A percentile compares a stretch with the other conserved stretches of the same genome.
Evolutionary conservation across 177 flowering plant genomes (phyloP).

Genomic region (Vitis hybrid): DNA sequence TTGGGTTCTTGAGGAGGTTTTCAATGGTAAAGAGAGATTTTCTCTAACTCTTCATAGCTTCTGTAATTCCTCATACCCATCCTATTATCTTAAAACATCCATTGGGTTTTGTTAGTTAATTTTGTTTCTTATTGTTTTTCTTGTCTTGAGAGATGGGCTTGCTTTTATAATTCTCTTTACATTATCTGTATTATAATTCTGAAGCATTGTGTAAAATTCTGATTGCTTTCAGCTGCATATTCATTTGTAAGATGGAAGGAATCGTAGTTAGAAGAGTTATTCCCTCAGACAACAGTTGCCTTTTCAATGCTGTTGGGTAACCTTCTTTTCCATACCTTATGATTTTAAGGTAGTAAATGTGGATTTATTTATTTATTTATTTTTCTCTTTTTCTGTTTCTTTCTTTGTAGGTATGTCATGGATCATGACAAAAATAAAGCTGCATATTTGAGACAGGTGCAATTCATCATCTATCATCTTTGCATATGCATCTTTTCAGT

Average conservation of each 20-base stretch:
- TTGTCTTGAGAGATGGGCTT: no score
- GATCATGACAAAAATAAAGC: slow-evolving; percentile 85
- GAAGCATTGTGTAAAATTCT: no score
- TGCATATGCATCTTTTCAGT: no score
- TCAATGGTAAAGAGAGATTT: no score
- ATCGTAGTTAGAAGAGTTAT: slow-evolving; percentile 77
- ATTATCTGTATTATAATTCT: background rate
- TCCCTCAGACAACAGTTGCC: slow-evolving; percentile 96
- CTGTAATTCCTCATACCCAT: no score
- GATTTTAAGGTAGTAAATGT: background rate
- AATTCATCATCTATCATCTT: slow-evolving; percentile 1
- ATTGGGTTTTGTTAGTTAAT: no score
- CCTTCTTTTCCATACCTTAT: background rate
- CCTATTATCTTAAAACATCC: no score
- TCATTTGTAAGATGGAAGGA: slow-evolving; percentile 63
- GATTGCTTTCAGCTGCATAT: slow-evolving; percentile 26
- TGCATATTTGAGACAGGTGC: slow-evolving; percentile 82
- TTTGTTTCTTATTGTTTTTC: no score
- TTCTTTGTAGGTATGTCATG: slow-evolving; percentile 77
- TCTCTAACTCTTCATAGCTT: no score
- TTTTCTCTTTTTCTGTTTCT: background rate
- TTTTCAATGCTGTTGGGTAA: slow-evolving; percentile 97
- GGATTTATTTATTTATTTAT: background rate
- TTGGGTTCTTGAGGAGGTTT: no score
- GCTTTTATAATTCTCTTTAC: background rate